Percentiles rank a stretch among this genome's conserved stretches.
Conservation (phyloP, 139 green algal genomes). For the Spirogloea muscicola region DNA sequence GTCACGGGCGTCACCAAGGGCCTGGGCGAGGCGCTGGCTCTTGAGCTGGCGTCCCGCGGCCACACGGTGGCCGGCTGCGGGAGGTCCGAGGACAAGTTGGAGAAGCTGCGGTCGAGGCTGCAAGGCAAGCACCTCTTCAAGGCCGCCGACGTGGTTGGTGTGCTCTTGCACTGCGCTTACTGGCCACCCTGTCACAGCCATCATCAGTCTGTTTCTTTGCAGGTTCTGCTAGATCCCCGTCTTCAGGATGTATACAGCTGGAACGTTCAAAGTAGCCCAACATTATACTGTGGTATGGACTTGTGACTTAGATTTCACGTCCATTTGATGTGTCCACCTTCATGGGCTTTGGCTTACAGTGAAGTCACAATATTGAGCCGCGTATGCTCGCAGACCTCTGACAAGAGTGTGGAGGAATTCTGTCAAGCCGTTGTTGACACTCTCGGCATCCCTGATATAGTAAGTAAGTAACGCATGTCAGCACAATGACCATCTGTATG, state of each 20-base stretch:
- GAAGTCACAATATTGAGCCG: too few relatives aligned
- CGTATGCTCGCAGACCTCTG: slow-evolving; percentile 9
- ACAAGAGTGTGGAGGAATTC: slow-evolving; percentile 8
- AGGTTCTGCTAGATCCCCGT: too few relatives aligned
- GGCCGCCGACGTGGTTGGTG: slow-evolving; percentile 15
- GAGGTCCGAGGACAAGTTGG: neutral
- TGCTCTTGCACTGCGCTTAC: too few relatives aligned
- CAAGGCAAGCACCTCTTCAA: neutral
- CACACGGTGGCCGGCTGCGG: slow-evolving; percentile 25
- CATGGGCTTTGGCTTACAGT: too few relatives aligned
- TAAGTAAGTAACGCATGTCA: slow-evolving; percentile 25
- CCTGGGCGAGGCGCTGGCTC: slow-evolving; percentile 7
- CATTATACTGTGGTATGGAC: too few relatives aligned
- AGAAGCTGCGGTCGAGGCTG: slow-evolving; percentile 4
- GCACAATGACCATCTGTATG: too few relatives aligned
- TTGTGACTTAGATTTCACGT: too few relatives aligned
- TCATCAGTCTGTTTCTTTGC: too few relatives aligned
- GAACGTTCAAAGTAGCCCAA: too few relatives aligned
- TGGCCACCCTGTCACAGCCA: too few relatives aligned
- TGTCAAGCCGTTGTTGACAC: neutral
- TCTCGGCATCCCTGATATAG: slow-evolving; percentile 18
- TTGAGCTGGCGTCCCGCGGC: slow-evolving; percentile 26
- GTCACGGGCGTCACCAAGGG: slow-evolving; percentile 32
- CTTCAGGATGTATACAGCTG: too few relatives aligned
- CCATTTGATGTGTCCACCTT: too few relatives aligned